Base-by-base conservation (phyloP, 768 basidiomycete genomes). In the Termitomyces sp. region DNA sequence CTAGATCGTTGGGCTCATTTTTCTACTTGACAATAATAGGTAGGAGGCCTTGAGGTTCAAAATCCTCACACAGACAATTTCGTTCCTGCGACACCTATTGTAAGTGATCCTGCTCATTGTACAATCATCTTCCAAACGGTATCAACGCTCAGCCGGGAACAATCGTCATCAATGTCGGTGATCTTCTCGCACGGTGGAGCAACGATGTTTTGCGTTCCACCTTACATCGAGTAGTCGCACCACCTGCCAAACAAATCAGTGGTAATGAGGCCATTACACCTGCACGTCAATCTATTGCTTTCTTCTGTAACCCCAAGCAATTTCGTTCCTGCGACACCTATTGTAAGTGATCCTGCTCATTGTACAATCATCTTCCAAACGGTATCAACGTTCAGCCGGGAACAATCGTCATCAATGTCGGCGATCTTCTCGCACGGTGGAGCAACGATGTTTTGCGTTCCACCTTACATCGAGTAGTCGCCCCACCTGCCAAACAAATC, bases 281-380 rank as follows among this genome's bases (percentile, higher is more conserved):
- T 0, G 70, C 74, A 9, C 81, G 92, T 27, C 89, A 91, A 66
- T 90, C 89, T 9, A 87, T 93, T 51, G 92, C 89, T 8, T 94
- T 90, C 76, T 94, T 94, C 73, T 91, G 88, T 75, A 92, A 89
- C 63, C 90, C 91, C 4, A 90, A 92, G 82, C 17, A 69, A 76
- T 21, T 93, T 84, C 69, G 77, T 88, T 57, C 80, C 90, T 41
- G 91, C 89, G 0, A 80, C 74, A 1, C 91, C 92, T 3, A 85
- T 93, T 38, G 90, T 92, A 71, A 58, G 84, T 70, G 16, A 21
- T 40, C 49, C n/a, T 46, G 21, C 52, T 34, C 7, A 34, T 21
- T 8, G n/a, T 59, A 42, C 46, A 55, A 46, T 40, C 58, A n/a
- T 37, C 10, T 11, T 53, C 25, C 44, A 17, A 49, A n/a, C n/a